Evolutionary conservation across 768 basidiomycete species (phyloP).

Genomic region (Peribolospora baueri): DNA sequence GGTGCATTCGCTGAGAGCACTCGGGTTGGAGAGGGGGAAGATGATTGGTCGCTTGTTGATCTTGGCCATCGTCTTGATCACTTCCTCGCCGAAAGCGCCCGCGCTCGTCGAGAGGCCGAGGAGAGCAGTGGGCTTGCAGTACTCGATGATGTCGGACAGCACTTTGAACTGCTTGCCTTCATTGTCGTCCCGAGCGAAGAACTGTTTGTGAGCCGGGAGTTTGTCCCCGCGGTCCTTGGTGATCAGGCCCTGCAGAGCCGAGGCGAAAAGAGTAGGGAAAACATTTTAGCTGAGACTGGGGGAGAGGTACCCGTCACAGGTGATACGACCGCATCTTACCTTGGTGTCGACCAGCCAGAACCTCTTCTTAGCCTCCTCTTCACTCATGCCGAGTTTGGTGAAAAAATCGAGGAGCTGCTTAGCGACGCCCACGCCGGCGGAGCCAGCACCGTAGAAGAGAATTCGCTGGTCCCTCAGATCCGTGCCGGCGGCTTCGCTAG

Average conservation of each 20-base stretch:
- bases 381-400: constrained; percentile 47
- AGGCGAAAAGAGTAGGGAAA: not conserved
- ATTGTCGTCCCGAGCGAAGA: constrained; percentile 63
- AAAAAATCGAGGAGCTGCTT: constrained; percentile 61
- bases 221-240: constrained; percentile 44
- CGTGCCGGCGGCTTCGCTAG: constrained; percentile 5
- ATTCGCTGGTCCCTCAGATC: constrained; percentile 51
- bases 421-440: constrained; percentile 76
- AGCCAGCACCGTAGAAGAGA: constrained; percentile 79
- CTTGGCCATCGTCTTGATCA: constrained; percentile 50
- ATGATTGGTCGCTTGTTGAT: constrained; percentile 66
- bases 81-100: constrained; percentile 47
- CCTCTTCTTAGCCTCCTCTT: constrained; percentile 46
- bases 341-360: constrained; percentile 65
- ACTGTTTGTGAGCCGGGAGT: constrained; percentile 63
- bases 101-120: constrained; percentile 70
- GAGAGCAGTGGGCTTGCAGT: constrained; percentile 63
- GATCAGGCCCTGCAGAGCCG: constrained; percentile 39
- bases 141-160: constrained; percentile 47
- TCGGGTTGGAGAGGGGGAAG: constrained; percentile 76
- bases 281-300: constrained; percentile 7
- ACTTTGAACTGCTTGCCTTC: constrained; percentile 46
- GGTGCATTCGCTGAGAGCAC: constrained; percentile 38
- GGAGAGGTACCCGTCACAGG: not conserved
- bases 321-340: constrained; percentile 8